Conservation (phyloP, 2,329 filamentous ascomycete species). For the Cercospora sp. region DNA sequence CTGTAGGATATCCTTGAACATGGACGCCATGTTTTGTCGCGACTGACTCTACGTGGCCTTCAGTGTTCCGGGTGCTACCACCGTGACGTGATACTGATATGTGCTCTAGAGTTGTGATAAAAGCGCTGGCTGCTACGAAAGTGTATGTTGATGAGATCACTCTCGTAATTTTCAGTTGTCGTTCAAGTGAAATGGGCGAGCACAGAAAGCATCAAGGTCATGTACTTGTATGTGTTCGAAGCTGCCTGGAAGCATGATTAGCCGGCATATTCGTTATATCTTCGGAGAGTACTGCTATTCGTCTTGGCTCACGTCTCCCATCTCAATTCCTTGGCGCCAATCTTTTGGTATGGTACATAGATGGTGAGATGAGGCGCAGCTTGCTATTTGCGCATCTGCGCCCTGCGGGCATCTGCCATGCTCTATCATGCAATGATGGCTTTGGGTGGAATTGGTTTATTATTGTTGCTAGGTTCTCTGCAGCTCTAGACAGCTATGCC, state of each 20-base stretch:
- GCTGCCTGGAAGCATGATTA: not conserved
- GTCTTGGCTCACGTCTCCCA: not conserved
- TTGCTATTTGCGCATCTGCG: not conserved
- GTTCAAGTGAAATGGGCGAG: not conserved
- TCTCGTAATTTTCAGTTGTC: not conserved
- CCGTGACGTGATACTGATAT: not conserved
- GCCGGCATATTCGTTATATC: not conserved
- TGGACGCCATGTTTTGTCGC: not conserved
- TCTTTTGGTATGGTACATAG: not conserved
- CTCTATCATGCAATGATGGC: not conserved
- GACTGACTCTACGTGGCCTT: not conserved
- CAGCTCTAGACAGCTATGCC: slow-evolving; percentile 64
- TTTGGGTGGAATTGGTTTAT: not conserved
- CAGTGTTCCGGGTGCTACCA: not conserved
- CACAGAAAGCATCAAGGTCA: not conserved
- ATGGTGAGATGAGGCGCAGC: not conserved
- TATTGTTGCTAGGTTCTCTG: not conserved
- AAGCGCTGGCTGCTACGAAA: not conserved
- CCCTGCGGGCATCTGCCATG: not conserved
- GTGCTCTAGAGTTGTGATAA: not conserved
- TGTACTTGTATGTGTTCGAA: not conserved
- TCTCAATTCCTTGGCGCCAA: not conserved
- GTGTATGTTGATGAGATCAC: not conserved
- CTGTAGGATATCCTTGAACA: slow-evolving; percentile 8
- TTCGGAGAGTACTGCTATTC: not conserved